phyloP scores from a whole-genome alignment of 2,329 filamentous ascomycete species.

The Calonectria leucothoes region DNA sequence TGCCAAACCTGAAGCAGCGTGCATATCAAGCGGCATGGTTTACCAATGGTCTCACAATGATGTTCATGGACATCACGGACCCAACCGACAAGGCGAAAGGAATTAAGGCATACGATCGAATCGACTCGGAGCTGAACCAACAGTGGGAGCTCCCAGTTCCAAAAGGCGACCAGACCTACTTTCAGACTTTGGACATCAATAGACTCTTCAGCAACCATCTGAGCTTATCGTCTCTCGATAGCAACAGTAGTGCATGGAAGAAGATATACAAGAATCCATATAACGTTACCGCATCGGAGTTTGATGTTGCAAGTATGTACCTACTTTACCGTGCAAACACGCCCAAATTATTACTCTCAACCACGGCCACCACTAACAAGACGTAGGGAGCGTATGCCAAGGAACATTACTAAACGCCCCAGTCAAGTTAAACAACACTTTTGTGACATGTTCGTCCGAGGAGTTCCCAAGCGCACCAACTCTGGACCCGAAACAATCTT shows the following conservation, averaged over 20 bases:
- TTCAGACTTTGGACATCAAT: constrained; percentile 1
- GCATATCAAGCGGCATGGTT: constrained; percentile 57
- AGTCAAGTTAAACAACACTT: constrained; percentile 56
- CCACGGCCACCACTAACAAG: background rate
- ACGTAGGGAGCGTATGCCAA: constrained; percentile 15
- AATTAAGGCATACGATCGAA: constrained; percentile 44
- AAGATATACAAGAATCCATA: constrained; percentile 3
- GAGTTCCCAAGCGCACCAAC: constrained; percentile 50
- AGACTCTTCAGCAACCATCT: constrained; percentile 4
- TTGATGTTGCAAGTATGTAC: constrained; percentile 9
- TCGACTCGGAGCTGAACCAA: constrained; percentile 51
- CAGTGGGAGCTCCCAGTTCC: constrained; percentile 43
- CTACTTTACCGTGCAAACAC: background rate
- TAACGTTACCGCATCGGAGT: background rate
- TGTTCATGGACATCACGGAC: constrained; percentile 52
- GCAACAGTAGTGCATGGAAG: background rate
- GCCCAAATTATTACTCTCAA: background rate
- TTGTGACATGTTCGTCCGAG: constrained; percentile 47
- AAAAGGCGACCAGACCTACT: background rate
- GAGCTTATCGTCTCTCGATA: background rate
- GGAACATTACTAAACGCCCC: constrained; percentile 44
- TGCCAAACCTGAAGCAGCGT: constrained; percentile 32
- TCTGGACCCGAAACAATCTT: constrained; percentile 48
- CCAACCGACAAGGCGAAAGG: constrained; percentile 11
- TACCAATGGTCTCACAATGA: constrained; percentile 52